These are phyloP conservation scores for Solanum aculeatissimum DNA, from an alignment of 305 asterid genomes.

Conservation along the genomic window DNA sequence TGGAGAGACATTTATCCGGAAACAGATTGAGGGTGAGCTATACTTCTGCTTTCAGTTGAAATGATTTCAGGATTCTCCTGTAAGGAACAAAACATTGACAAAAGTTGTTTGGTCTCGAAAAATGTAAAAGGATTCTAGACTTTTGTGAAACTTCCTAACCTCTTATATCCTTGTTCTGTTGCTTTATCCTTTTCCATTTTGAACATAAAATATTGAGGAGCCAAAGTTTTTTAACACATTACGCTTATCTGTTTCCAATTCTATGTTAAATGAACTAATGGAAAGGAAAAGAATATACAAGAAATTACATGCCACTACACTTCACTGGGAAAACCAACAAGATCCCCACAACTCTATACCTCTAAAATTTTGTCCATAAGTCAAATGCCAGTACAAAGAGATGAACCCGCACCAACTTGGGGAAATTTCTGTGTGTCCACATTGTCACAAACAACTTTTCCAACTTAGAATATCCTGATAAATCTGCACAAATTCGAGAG, in stretches of 20 bases:
- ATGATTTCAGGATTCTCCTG: not conserved
- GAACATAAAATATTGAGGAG: not conserved
- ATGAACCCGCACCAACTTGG: not conserved
- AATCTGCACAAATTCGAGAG: not conserved
- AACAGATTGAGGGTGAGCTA: constrained; percentile 56
- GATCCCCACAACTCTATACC: not conserved
- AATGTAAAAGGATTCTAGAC: not conserved
- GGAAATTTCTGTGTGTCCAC: not conserved
- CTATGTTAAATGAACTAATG: not conserved
- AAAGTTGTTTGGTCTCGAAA: not conserved
- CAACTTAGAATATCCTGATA: not conserved
- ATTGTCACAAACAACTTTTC: not conserved
- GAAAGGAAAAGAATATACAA: not conserved
- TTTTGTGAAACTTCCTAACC: not conserved
- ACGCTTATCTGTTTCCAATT: not conserved
- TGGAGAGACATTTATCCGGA: constrained; percentile 75
- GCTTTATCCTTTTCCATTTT: not conserved
- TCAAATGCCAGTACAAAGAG: not conserved
- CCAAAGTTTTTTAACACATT: not conserved
- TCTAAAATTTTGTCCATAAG: not conserved
- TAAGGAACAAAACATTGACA: not conserved
- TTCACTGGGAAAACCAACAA: not conserved
- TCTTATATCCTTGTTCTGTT: not conserved
- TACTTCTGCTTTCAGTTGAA: constrained; percentile 2
- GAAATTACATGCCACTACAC: not conserved